Evolutionary conservation across 768 basidiomycete species (phyloP).

Genomic region (Obba rivulosa): DNA sequence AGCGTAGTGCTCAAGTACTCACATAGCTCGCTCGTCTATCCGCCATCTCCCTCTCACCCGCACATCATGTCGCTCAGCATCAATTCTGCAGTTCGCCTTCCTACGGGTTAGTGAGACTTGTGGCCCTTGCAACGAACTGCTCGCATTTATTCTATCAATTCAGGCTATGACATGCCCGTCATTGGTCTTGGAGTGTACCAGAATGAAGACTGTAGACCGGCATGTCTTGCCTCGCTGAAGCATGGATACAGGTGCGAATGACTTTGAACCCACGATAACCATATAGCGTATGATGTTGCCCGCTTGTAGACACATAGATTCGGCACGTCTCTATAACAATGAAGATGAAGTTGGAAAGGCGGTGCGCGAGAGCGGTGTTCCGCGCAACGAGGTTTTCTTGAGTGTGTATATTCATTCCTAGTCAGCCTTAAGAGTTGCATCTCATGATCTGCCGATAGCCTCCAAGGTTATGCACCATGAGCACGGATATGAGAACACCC

Average conservation of each 20-base stretch:
- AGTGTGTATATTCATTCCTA: conserved; percentile 39
- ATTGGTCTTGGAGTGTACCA: conserved; percentile 70
- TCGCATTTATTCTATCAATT: neutral
- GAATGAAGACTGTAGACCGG: conserved; percentile 50
- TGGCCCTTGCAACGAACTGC: no score
- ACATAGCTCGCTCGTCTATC: neutral
- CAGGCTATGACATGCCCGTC: conserved; percentile 55
- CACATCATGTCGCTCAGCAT: no score
- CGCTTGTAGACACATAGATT: conserved; percentile 60
- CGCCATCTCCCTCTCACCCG: no score
- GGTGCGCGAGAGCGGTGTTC: conserved; percentile 48
- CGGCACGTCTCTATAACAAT: conserved; percentile 65
- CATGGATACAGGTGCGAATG: conserved; percentile 52
- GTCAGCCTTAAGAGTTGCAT: neutral
- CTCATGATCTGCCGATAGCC: conserved; percentile 34
- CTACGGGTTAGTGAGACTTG: no score
- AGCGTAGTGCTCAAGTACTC: neutral
- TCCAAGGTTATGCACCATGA: conserved; percentile 55
- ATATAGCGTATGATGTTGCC: neutral
- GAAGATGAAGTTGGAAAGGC: conserved; percentile 59
- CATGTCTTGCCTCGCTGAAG: conserved; percentile 55
- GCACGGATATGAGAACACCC: conserved; percentile 60
- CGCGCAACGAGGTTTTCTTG: conserved; percentile 61
- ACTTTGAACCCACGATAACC: neutral
- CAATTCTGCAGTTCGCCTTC: no score